phyloP scores from a whole-genome alignment of 2,329 filamentous ascomycete species.

The Didymella exigua region DNA sequence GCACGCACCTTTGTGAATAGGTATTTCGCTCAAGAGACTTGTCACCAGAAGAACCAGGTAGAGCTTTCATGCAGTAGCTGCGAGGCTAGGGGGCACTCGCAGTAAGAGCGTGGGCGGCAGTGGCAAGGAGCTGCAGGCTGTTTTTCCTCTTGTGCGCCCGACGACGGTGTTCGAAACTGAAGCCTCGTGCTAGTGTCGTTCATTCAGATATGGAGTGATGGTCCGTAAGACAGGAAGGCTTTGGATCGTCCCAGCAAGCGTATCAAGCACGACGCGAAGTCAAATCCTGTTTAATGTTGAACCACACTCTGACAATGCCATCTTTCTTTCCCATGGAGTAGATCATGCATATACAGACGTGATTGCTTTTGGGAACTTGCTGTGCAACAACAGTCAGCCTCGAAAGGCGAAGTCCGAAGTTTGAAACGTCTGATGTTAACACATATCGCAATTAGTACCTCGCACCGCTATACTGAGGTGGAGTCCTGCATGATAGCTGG shows the following conservation, averaged over 20 bases:
- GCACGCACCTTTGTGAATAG: not conserved
- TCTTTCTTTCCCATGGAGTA: not conserved
- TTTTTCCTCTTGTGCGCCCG: not conserved
- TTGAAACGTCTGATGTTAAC: slow-evolving; percentile 3
- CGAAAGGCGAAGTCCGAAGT: not conserved
- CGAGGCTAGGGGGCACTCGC: not conserved
- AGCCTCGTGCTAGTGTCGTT: not conserved
- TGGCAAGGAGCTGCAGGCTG: not conserved
- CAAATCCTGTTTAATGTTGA: not conserved
- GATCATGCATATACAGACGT: not conserved
- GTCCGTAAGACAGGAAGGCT: not conserved
- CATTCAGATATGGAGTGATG: no score
- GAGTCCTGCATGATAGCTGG: not conserved
- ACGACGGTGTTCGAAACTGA: not conserved
- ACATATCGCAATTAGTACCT: slow-evolving; percentile 1
- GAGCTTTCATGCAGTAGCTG: not conserved
- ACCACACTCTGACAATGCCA: not conserved
- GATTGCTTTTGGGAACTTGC: not conserved
- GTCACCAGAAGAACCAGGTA: not conserved
- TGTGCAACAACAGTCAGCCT: not conserved
- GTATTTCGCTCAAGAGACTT: not conserved
- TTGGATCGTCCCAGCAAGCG: not conserved
- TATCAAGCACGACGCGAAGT: not conserved
- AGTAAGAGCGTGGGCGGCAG: not conserved
- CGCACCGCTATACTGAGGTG: not conserved